phyloP scores from a whole-genome alignment of 225 moss, liverwort and hornwort genomes.

The Ulota crispa region DNA sequence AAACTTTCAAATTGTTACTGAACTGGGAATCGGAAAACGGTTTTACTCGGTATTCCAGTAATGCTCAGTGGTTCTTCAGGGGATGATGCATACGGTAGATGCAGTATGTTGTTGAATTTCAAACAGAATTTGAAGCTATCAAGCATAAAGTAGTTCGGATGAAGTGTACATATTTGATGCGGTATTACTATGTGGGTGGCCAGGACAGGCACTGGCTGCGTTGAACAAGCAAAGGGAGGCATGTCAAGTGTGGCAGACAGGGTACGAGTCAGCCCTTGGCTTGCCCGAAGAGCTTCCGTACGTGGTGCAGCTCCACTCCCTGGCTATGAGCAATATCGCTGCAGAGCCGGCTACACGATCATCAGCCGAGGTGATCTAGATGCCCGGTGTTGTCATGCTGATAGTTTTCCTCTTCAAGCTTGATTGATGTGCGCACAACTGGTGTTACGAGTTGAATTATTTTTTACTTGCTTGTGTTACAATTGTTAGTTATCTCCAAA shows the following conservation, averaged over 20 bases:
- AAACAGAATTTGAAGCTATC: neutral
- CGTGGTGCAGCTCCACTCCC: slow-evolving; percentile 68
- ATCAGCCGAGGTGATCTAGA: slow-evolving; percentile 33
- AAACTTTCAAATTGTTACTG: neutral
- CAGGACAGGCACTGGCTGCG: slow-evolving; percentile 81
- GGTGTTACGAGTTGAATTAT: neutral
- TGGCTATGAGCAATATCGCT: slow-evolving; percentile 43
- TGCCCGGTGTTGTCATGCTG: neutral
- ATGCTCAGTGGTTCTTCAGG: neutral
- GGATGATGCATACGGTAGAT: neutral
- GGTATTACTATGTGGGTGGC: slow-evolving; percentile 26
- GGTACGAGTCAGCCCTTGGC: slow-evolving; percentile 69
- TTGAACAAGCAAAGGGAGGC: slow-evolving; percentile 72
- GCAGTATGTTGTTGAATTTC: neutral
- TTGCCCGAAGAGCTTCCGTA: slow-evolving; percentile 70
- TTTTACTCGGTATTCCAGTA: neutral
- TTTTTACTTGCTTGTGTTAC: neutral
- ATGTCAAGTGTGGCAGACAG: slow-evolving; percentile 65
- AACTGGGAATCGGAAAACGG: neutral
- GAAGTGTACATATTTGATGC: slow-evolving; percentile 33
- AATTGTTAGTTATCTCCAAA: neutral
- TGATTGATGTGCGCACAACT: slow-evolving; percentile 4
- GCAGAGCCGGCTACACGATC: slow-evolving; percentile 28
- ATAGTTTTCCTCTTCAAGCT: slow-evolving; percentile 7
- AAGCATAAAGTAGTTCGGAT: slow-evolving; percentile 25